These are phyloP conservation scores for Mucor saturninus DNA, from an alignment of 371 early-diverging fungal genomes.

Conservation along the genomic window DNA sequence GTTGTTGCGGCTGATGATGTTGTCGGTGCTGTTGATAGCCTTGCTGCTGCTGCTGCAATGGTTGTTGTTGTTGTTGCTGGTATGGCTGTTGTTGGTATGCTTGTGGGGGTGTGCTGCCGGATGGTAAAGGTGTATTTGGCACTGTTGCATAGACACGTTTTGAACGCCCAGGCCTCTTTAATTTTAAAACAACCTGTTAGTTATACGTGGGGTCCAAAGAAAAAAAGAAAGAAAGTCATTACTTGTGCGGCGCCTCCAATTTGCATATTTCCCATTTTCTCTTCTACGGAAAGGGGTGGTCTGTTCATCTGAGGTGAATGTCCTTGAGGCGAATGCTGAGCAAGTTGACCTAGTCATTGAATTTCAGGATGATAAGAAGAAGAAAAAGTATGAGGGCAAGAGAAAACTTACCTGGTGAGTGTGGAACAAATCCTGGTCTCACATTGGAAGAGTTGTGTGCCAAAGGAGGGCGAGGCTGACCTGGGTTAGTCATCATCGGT, in stretches of 20 bases:
- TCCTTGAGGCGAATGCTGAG: background rate
- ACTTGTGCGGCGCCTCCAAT: conserved; percentile 1
- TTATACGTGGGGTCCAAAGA: background rate
- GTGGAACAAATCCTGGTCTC: no score
- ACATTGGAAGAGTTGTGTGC: no score
- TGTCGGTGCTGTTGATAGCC: background rate
- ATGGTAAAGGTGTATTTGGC: conserved; percentile 9
- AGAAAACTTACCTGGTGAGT: no score
- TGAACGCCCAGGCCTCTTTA: conserved; percentile 29
- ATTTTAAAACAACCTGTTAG: background rate
- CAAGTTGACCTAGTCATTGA: no score
- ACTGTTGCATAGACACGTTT: conserved; percentile 43
- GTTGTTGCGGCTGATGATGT: background rate
- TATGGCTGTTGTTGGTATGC: background rate
- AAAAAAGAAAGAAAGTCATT: background rate
- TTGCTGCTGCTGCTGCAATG: background rate
- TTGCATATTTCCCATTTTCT: conserved; percentile 10
- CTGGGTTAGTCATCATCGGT: no score
- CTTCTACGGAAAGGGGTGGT: conserved; percentile 4
- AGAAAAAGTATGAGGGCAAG: no score
- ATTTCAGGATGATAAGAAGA: no score
- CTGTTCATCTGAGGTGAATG: background rate
- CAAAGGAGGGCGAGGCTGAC: no score
- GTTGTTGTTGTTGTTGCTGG: conserved; percentile 6
- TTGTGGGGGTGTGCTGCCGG: conserved; percentile 7